These are phyloP conservation scores for Grigorovia yakushimaensis DNA, from an alignment of 805 yeast genomes.

Conservation along the genomic window DNA sequence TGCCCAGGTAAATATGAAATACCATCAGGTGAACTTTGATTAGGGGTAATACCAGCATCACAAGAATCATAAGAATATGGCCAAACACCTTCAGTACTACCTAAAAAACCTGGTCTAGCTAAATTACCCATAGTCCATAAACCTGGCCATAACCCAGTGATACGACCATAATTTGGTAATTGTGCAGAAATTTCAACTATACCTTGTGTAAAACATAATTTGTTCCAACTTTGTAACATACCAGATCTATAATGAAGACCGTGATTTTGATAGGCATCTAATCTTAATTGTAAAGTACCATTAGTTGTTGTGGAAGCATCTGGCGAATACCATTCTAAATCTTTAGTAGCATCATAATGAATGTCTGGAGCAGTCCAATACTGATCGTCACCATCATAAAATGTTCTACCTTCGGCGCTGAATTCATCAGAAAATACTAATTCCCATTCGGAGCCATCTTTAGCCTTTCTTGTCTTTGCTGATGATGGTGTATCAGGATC, in stretches of 20 bases:
- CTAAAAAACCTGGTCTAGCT: conserved; percentile 83
- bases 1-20: conserved; percentile 82
- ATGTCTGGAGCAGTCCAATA: conserved; percentile 80
- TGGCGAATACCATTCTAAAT: conserved; percentile 92
- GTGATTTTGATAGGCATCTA: conserved; percentile 81
- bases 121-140: conserved; percentile 89
- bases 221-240: conserved; percentile 89
- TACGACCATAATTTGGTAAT: conserved; percentile 69
- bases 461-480: conserved; percentile 41
- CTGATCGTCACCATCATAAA: conserved; percentile 86
- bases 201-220: conserved; percentile 83
- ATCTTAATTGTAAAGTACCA: conserved; percentile 56
- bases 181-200: conserved; percentile 62
- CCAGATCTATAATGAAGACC: conserved; percentile 77
- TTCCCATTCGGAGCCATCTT: conserved; percentile 60
- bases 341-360: conserved; percentile 79
- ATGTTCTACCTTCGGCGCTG: conserved; percentile 80
- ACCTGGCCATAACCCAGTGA: conserved; percentile 93
- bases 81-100: conserved; percentile 90
- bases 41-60: conserved; percentile 91
- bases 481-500: conserved; percentile 55
- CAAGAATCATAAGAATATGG: conserved; percentile 82
- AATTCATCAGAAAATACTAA: conserved; percentile 89
- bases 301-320: conserved; percentile 73
- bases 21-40: conserved; percentile 86